phyloP scores from a whole-genome alignment of 768 basidiomycete genomes.

The Pleurotus salmoneostramineus region DNA sequence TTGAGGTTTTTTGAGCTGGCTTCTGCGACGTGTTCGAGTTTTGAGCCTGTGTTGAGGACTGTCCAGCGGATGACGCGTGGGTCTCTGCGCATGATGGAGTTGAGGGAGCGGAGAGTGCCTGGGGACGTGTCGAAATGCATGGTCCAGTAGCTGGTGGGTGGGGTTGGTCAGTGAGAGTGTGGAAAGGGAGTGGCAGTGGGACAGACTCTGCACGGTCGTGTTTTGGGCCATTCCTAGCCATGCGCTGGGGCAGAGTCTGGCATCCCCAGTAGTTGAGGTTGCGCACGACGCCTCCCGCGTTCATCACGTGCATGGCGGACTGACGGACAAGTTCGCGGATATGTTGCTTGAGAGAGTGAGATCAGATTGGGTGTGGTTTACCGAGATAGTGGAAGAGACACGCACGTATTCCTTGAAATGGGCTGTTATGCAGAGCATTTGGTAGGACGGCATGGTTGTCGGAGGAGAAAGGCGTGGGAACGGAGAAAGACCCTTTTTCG shows the following conservation, averaged over 20 bases:
- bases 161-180: not conserved
- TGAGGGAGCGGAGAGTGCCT: slow-evolving; percentile 58
- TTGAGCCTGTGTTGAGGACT: slow-evolving; percentile 72
- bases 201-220: slow-evolving; percentile 71
- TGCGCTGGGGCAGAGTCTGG: slow-evolving; percentile 65
- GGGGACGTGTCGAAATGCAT: slow-evolving; percentile 90
- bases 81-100: slow-evolving; percentile 67
- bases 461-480: not conserved
- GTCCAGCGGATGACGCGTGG: slow-evolving; percentile 84
- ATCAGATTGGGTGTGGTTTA: not conserved
- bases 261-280: slow-evolving; percentile 74
- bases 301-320: slow-evolving; percentile 67
- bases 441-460: slow-evolving; percentile 77
- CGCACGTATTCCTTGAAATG: slow-evolving; percentile 74
- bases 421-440: slow-evolving; percentile 78
- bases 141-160: slow-evolving; percentile 71
- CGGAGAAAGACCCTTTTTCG: not conserved
- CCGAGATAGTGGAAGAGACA: slow-evolving; percentile 7
- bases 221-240: slow-evolving; percentile 56
- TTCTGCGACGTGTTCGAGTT: slow-evolving; percentile 61
- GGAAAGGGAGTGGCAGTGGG: not conserved
- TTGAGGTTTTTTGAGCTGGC: slow-evolving; percentile 42
- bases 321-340: slow-evolving; percentile 73
- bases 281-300: slow-evolving; percentile 80
- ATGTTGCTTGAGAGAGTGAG: slow-evolving; percentile 45